A percentile compares a stretch with the other conserved stretches of the same genome.
These are phyloP conservation scores for Urostyla sp. DNA, from an alignment of 73 alveolate species.

Conservation along the genomic window DNA sequence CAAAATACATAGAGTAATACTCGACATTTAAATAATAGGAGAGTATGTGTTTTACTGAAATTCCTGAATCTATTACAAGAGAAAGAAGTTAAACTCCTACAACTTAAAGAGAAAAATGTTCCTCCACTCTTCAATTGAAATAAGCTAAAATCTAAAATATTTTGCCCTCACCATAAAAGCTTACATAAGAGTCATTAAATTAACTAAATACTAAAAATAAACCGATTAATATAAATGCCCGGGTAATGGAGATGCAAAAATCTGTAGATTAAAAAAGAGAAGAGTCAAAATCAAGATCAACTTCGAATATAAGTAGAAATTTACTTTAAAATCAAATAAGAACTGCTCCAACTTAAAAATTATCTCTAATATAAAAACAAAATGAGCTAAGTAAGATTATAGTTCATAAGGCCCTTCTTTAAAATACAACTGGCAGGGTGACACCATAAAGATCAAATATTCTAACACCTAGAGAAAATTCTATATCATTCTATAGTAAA, in stretches of 20 bases:
- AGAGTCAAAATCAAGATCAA: background rate
- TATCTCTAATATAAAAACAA: too few relatives aligned
- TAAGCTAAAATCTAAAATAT: background rate
- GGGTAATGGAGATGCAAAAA: background rate
- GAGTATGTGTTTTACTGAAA: constrained; percentile 35
- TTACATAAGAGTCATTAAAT: background rate
- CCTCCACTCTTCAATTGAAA: too few relatives aligned
- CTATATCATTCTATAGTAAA: too few relatives aligned
- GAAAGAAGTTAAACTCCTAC: too few relatives aligned
- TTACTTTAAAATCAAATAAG: background rate
- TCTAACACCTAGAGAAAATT: too few relatives aligned
- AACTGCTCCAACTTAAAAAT: too few relatives aligned
- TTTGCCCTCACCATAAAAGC: background rate
- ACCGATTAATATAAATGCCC: background rate
- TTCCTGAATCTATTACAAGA: too few relatives aligned
- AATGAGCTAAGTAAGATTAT: too few relatives aligned
- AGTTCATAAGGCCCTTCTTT: too few relatives aligned
- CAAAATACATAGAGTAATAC: background rate
- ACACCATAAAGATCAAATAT: too few relatives aligned
- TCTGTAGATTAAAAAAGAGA: constrained; percentile 19
- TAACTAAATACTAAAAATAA: background rate
- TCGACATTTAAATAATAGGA: constrained; percentile 1
- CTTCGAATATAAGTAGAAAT: background rate
- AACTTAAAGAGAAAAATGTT: too few relatives aligned
- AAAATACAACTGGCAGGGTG: too few relatives aligned